These are phyloP conservation scores for Corchorus capsularis DNA, from an alignment of 345 rosid genomes.

Conservation along the genomic window DNA sequence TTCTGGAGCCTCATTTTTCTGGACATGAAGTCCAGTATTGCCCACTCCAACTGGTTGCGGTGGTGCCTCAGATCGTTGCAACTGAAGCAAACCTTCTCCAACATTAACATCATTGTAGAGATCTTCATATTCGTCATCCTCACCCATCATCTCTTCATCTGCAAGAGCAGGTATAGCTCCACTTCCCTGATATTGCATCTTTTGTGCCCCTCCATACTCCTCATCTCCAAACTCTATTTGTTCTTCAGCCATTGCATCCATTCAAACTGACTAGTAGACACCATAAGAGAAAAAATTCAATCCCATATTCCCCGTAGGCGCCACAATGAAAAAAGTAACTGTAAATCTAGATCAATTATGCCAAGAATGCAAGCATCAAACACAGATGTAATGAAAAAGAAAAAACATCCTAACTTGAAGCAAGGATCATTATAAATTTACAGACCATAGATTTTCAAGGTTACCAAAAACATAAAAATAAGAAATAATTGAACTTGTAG, in stretches of 20 bases:
- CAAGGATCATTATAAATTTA: neutral
- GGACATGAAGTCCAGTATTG: constrained; percentile 45
- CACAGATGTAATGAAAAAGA: neutral
- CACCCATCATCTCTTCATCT: constrained; percentile 76
- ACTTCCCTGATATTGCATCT: constrained; percentile 66
- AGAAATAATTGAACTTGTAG: neutral
- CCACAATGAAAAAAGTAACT: neutral
- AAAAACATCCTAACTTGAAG: neutral
- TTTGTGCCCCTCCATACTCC: constrained; percentile 58
- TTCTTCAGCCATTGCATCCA: constrained; percentile 22
- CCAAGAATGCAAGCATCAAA: constrained; percentile 2
- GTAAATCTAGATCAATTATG: neutral
- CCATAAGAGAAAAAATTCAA: constrained; percentile 21
- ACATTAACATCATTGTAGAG: constrained; percentile 87
- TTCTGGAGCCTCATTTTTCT: constrained; percentile 40
- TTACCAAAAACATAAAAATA: neutral
- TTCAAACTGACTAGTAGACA: constrained; percentile 40
- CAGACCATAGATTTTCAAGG: neutral
- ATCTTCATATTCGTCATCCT: constrained; percentile 88
- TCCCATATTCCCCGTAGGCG: constrained; percentile 11
- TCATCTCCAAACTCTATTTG: constrained; percentile 33
- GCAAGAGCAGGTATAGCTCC: constrained; percentile 86
- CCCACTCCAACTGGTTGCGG: constrained; percentile 35
- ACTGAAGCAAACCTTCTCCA: constrained; percentile 71
- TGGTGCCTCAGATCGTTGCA: constrained; percentile 56